A percentile compares a stretch with the other conserved stretches of the same genome.
Evolutionary conservation across 331 rosid genomes (phyloP).

Genomic region (Cucumis variabilis): DNA sequence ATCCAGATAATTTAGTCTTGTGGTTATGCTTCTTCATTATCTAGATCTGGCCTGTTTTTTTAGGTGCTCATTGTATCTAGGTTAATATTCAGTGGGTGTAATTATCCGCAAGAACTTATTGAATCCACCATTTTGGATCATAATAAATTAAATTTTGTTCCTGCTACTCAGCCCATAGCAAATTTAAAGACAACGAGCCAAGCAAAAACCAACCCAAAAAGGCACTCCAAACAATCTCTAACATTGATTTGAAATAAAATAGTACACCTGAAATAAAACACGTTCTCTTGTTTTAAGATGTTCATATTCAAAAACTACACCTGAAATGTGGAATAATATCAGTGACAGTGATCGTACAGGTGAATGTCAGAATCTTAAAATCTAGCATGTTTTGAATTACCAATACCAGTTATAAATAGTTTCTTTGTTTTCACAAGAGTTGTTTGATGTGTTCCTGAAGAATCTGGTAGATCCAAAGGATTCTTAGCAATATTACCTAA

Average conservation of each 20-base stretch:
- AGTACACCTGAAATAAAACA: too few relatives aligned
- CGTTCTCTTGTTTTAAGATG: neutral
- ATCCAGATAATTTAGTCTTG: neutral
- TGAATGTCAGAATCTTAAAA: neutral
- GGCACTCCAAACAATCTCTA: neutral
- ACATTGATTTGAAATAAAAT: neutral
- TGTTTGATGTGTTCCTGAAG: constrained; percentile 58
- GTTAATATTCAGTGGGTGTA: neutral
- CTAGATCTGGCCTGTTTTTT: neutral
- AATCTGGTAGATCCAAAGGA: constrained; percentile 42
- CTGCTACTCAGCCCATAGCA: neutral
- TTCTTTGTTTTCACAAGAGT: constrained; percentile 67
- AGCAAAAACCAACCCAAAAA: neutral
- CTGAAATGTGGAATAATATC: neutral
- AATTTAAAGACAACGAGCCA: neutral
- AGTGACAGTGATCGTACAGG: neutral
- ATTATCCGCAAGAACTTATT: neutral
- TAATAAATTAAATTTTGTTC: neutral
- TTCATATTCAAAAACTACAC: neutral
- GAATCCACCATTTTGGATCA: neutral
- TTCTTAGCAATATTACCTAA: constrained; percentile 56
- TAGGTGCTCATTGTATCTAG: neutral
- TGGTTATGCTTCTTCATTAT: neutral
- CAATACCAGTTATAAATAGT: constrained; percentile 82
- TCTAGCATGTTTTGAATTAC: constrained; percentile 15